Percentiles rank a stretch among this genome's conserved stretches.
phyloP scores from a whole-genome alignment of 345 rosid species.

The Gossypium rotundifolium region DNA sequence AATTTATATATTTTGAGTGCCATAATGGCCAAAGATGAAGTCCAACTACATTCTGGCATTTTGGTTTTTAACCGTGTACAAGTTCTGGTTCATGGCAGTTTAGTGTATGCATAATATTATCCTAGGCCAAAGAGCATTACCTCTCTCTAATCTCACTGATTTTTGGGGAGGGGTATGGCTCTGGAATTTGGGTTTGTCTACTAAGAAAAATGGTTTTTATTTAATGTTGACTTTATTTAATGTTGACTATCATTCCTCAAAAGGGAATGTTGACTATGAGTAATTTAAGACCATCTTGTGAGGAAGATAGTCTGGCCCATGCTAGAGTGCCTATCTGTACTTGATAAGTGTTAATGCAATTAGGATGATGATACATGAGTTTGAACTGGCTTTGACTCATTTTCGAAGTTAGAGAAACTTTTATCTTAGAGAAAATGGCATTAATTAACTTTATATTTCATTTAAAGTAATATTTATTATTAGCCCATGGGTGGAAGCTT shows the following conservation, averaged over 20 bases:
- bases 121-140: background rate
- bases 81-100: background rate
- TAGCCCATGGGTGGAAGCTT: background rate
- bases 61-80: background rate
- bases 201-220: background rate
- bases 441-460: background rate
- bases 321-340: background rate
- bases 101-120: background rate
- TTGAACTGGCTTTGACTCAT: background rate
- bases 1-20: background rate
- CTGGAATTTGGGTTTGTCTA: background rate
- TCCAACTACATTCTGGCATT: background rate
- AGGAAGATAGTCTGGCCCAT: background rate
- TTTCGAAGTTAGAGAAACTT: background rate
- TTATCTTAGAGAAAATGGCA: background rate
- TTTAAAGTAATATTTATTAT: background rate
- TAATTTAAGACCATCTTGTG: background rate
- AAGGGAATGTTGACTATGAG: background rate
- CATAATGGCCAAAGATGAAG: conserved; percentile 1
- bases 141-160: background rate
- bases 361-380: background rate
- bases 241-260: background rate
- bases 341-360: conserved; percentile 5
- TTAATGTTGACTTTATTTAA: background rate
- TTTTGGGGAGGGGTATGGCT: background rate